These are phyloP conservation scores for Hyaloperonospora brassicae DNA, from an alignment of 352 stramenopile genomes.

Conservation along the genomic window DNA sequence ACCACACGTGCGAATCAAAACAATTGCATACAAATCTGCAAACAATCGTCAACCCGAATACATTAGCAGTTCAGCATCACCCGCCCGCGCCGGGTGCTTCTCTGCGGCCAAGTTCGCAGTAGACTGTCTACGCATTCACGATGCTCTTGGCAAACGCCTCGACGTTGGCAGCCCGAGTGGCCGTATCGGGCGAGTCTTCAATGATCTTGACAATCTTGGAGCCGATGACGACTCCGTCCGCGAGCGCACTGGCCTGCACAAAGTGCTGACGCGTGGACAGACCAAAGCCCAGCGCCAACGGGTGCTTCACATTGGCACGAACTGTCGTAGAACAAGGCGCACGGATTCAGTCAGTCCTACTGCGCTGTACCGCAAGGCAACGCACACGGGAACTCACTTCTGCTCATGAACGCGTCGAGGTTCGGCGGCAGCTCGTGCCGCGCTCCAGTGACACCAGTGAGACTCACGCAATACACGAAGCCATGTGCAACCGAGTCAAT, in stretches of 20 bases:
- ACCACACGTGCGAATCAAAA: no score
- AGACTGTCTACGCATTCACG: slow-evolving; percentile 29
- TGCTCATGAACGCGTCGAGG: slow-evolving; percentile 91
- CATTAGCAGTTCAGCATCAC: neutral
- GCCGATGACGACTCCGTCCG: slow-evolving; percentile 87
- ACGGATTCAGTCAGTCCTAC: neutral
- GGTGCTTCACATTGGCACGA: slow-evolving; percentile 75
- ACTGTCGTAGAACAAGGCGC: slow-evolving; percentile 33
- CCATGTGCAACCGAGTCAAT: slow-evolving; percentile 66
- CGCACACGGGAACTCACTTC: slow-evolving; percentile 38
- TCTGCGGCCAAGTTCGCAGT: neutral
- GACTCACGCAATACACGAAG: slow-evolving; percentile 85
- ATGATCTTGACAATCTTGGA: slow-evolving; percentile 86
- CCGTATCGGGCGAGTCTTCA: slow-evolving; percentile 51
- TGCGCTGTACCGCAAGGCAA: neutral
- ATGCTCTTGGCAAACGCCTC: slow-evolving; percentile 76
- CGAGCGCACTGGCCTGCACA: slow-evolving; percentile 85
- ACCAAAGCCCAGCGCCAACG: slow-evolving; percentile 95
- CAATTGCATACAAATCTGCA: neutral
- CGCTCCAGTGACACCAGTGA: slow-evolving; percentile 92
- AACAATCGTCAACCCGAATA: neutral
- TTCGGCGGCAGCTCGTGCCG: slow-evolving; percentile 85
- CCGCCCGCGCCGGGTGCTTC: neutral
- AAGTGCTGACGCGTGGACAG: slow-evolving; percentile 92
- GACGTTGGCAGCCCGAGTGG: slow-evolving; percentile 56